A percentile compares a stretch with the other conserved stretches of the same genome.
Evolutionary conservation across 1,284 basidiomycete genomes (phyloP).

Genomic region (Rhodotorula sp.): DNA sequence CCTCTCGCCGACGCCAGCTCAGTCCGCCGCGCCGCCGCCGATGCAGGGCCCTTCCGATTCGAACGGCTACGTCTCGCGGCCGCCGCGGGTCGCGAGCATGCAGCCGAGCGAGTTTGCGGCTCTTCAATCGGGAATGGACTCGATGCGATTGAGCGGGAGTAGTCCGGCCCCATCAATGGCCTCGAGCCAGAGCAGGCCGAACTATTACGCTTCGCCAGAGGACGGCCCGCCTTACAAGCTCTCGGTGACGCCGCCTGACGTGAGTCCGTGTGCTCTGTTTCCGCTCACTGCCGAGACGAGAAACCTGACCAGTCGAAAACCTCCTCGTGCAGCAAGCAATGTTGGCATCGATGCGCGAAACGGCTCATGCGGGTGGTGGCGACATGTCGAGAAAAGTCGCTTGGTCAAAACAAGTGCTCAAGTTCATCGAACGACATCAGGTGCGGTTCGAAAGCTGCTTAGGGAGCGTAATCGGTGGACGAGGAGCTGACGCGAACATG

Average conservation of each 20-base stretch:
- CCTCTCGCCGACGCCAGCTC: conserved; percentile 7
- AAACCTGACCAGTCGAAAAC: neutral
- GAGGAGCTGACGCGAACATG: neutral
- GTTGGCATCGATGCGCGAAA: conserved; percentile 35
- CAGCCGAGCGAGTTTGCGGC: conserved; percentile 26
- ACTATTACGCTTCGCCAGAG: conserved; percentile 32
- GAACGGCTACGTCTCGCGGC: conserved; percentile 9
- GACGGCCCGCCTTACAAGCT: conserved; percentile 40
- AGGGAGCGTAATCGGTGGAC: neutral
- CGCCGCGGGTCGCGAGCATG: conserved; percentile 25
- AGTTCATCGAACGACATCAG: conserved; percentile 67
- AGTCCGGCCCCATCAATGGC: neutral
- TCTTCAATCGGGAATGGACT: conserved; percentile 15
- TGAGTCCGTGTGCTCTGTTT: neutral
- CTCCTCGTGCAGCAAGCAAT: conserved; percentile 23
- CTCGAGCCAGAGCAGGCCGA: conserved; percentile 6
- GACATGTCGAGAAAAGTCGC: conserved; percentile 56
- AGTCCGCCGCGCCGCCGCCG: neutral
- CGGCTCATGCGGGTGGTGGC: conserved; percentile 20
- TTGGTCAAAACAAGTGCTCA: conserved; percentile 77
- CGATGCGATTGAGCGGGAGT: neutral
- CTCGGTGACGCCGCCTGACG: conserved; percentile 34
- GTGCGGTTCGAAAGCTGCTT: neutral
- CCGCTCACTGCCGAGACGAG: neutral
- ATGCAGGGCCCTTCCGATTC: neutral